Conservation (phyloP, 257 asterid species). For the Solanum pennellii region DNA sequence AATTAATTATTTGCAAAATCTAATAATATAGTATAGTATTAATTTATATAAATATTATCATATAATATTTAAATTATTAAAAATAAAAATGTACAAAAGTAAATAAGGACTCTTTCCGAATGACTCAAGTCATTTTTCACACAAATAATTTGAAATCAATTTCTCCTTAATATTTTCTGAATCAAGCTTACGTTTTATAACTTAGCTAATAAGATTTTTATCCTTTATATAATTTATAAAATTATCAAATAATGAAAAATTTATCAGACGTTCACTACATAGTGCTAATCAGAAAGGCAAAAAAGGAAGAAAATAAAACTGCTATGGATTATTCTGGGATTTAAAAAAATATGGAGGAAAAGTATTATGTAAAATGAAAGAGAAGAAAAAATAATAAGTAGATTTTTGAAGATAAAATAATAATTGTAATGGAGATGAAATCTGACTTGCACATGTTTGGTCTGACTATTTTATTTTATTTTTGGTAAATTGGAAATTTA, state of each 20-base stretch:
- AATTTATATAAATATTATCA: too few relatives aligned
- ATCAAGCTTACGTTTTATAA: too few relatives aligned
- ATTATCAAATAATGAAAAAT: too few relatives aligned
- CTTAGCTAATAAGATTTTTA: too few relatives aligned
- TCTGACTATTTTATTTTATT: not conserved
- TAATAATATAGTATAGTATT: too few relatives aligned
- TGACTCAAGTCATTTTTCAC: not conserved
- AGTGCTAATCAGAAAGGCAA: too few relatives aligned
- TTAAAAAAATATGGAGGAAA: not conserved
- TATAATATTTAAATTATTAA: too few relatives aligned
- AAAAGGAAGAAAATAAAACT: too few relatives aligned
- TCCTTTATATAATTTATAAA: too few relatives aligned
- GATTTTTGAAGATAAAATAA: not conserved
- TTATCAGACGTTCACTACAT: not conserved
- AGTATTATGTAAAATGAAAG: not conserved
- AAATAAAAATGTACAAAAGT: not conserved
- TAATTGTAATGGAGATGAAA: not conserved
- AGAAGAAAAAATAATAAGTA: too few relatives aligned
- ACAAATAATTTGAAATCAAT: rapidly evolving
- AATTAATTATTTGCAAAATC: not conserved
- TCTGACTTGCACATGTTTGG: not conserved
- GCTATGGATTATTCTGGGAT: not conserved
- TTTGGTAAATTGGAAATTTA: not conserved
- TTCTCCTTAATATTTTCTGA: too few relatives aligned
- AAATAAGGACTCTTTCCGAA: not conserved